phyloP scores from a whole-genome alignment of 805 yeast genomes.

The Naumovozyma baii region DNA sequence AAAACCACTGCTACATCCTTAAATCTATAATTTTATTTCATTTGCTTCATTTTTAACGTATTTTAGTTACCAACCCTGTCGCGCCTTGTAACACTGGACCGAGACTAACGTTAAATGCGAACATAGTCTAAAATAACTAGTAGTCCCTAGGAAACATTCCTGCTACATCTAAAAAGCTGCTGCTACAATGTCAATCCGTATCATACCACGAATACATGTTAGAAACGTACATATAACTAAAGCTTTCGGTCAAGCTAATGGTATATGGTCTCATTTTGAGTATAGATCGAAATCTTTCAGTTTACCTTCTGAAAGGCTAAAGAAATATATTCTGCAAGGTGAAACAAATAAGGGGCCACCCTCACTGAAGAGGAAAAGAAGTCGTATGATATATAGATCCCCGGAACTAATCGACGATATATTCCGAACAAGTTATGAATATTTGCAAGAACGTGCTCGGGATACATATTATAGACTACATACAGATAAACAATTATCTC shows the following conservation, averaged over 20 bases:
- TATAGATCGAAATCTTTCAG: conserved; percentile 23
- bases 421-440: conserved; percentile 56
- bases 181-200: background rate
- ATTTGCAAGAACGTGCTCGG: conserved; percentile 43
- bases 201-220: background rate
- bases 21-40: too few relatives aligned
- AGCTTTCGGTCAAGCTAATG: conserved; percentile 6
- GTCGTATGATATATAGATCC: conserved; percentile 47
- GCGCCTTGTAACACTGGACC: too few relatives aligned
- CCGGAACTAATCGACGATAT: conserved; percentile 66
- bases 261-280: conserved; percentile 25
- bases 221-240: background rate
- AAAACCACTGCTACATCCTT: too few relatives aligned
- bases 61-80: background rate
- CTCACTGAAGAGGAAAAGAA: conserved; percentile 36
- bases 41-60: too few relatives aligned
- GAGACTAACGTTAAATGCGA: background rate
- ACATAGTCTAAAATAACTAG: too few relatives aligned
- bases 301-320: conserved; percentile 19
- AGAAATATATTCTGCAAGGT: conserved; percentile 30
- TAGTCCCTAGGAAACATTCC: too few relatives aligned
- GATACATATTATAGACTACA: conserved; percentile 28
- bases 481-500: conserved; percentile 14
- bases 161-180: too few relatives aligned
- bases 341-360: conserved; percentile 39